These are phyloP conservation scores for Neurospora sp. DNA, from an alignment of 495 filamentous ascomycete species.

Conservation along the genomic window DNA sequence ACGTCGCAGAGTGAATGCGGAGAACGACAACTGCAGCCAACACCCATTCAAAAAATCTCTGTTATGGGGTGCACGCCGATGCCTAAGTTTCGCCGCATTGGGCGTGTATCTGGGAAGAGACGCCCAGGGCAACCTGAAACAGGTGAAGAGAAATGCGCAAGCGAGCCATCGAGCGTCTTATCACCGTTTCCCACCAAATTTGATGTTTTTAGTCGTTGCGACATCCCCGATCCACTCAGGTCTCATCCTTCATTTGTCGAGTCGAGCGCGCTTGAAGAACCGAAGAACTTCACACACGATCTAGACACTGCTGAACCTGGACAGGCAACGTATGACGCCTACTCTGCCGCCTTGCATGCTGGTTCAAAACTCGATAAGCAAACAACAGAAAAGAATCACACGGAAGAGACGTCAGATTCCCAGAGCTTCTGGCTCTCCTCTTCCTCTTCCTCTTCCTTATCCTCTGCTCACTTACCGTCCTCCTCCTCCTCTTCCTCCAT, in stretches of 20 bases:
- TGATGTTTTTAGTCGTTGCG: neutral
- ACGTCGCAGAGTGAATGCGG: neutral
- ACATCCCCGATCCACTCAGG: neutral
- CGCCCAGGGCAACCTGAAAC: neutral
- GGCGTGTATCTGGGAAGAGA: neutral
- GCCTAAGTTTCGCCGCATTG: neutral
- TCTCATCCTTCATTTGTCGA: neutral
- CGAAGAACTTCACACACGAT: neutral
- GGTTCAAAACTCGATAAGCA: neutral
- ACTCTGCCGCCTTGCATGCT: neutral
- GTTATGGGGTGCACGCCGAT: neutral
- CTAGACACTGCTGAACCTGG: neutral
- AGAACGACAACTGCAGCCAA: neutral
- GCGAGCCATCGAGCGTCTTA: neutral
- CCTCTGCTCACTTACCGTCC: neutral
- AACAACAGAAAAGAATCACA: too few relatives aligned
- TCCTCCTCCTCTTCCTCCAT: neutral
- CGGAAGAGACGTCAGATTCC: neutral
- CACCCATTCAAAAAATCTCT: neutral
- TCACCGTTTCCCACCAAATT: neutral
- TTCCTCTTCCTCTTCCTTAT: neutral
- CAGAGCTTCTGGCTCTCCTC: neutral
- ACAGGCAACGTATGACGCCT: neutral
- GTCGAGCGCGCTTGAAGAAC: neutral
- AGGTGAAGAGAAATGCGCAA: neutral